Conservation (phyloP, 1,139 yeast species). For the Geotrichum candidum region DNA sequence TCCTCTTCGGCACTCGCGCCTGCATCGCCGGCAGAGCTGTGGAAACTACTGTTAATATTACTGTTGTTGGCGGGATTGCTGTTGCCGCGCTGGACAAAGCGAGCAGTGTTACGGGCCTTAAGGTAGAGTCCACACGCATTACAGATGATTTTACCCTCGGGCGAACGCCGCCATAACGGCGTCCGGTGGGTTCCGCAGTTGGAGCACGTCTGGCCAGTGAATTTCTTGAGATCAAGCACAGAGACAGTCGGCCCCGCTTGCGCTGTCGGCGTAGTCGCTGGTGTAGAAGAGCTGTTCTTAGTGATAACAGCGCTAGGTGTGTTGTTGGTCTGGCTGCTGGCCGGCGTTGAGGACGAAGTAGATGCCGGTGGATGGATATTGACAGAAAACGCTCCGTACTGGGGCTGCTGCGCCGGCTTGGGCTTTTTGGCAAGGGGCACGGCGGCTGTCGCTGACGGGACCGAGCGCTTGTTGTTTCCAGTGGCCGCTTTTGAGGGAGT, state of each 20-base stretch:
- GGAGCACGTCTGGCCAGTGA: constrained; percentile 45
- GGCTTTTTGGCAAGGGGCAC: neutral
- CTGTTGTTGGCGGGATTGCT: neutral
- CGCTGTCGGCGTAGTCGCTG: neutral
- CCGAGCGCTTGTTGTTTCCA: neutral
- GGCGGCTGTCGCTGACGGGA: neutral
- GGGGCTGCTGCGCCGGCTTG: neutral
- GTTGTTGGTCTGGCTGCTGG: neutral
- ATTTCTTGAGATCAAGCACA: neutral
- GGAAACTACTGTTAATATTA: neutral
- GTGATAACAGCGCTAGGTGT: neutral
- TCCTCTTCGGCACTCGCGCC: neutral
- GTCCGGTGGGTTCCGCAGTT: constrained; percentile 64
- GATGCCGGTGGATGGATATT: neutral
- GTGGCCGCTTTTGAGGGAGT: neutral
- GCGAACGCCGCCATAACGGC: constrained; percentile 65
- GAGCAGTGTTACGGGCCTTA: constrained; percentile 37
- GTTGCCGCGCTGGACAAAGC: neutral
- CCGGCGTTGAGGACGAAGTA: neutral
- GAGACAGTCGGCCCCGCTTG: neutral
- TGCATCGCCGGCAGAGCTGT: neutral
- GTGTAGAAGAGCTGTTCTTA: neutral
- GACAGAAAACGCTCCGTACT: neutral
- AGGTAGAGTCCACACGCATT: constrained; percentile 62
- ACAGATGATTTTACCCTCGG: constrained; percentile 58